phyloP scores from a whole-genome alignment of 768 basidiomycete species.

The Termitomyces sp. region DNA sequence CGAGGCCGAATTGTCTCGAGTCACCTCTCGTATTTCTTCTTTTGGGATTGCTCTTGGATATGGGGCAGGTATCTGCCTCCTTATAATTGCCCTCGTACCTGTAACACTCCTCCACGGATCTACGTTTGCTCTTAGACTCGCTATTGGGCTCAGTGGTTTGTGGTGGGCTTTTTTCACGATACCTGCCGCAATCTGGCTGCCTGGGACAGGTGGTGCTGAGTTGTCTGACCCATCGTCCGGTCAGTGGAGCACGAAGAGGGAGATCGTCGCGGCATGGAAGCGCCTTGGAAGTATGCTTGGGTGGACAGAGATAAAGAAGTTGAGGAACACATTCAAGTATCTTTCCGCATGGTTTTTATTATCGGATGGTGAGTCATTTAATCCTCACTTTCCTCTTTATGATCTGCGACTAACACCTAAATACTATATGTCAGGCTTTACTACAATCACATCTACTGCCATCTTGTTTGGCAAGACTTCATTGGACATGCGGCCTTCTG shows the following conservation, averaged over 20 bases:
- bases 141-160: constrained; percentile 77
- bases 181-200: constrained; percentile 73
- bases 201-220: constrained; percentile 27
- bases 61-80: constrained; percentile 69
- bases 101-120: constrained; percentile 69
- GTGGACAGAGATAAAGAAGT: constrained; percentile 63
- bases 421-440: constrained; percentile 53
- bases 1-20: constrained; percentile 54
- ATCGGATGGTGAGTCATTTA: constrained; percentile 62
- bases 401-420: not conserved
- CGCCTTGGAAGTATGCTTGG: constrained; percentile 70
- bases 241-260: constrained; percentile 39
- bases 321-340: constrained; percentile 84
- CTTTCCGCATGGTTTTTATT: constrained; percentile 93
- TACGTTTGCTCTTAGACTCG: constrained; percentile 73
- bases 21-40: constrained; percentile 80
- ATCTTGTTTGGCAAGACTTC: constrained; percentile 90
- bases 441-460: constrained; percentile 88
- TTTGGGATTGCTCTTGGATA: constrained; percentile 86
- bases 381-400: not conserved
- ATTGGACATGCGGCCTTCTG: constrained; percentile 71
- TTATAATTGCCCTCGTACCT: constrained; percentile 73
- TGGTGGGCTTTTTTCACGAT: constrained; percentile 88
- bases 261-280: constrained; percentile 70
- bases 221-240: constrained; percentile 12